Evolutionary conservation across 176 grass and related monocot species (phyloP).

Genomic region (Saccharum spontaneum): DNA sequence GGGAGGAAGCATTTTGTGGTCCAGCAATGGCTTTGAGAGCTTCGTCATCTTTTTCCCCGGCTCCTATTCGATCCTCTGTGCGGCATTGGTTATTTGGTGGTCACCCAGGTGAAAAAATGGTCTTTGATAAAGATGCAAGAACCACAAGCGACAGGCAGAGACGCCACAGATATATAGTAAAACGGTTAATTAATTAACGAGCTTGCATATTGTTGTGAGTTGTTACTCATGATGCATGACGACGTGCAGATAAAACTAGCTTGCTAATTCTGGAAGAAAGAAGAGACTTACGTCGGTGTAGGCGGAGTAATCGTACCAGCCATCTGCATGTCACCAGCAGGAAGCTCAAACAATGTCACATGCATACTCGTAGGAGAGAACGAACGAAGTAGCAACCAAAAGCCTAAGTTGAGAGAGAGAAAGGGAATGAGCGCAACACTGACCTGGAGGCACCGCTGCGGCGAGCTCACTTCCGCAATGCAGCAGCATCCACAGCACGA

Average conservation of each 20-base stretch:
- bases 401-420: no score
- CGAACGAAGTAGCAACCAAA: no score
- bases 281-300: slow-evolving; percentile 60
- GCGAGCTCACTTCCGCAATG: slow-evolving; percentile 31
- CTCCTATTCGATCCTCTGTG: neutral
- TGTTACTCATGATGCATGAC: neutral
- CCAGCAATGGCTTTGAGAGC: slow-evolving; percentile 15
- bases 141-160: neutral
- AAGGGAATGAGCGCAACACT: neutral
- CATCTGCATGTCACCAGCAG: slow-evolving; percentile 33
- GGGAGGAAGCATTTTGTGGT: slow-evolving; percentile 28
- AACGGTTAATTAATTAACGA: neutral
- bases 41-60: slow-evolving; percentile 23
- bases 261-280: neutral
- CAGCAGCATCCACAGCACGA: slow-evolving; percentile 37
- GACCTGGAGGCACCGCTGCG: slow-evolving; percentile 47
- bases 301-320: slow-evolving; percentile 61
- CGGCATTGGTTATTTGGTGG: slow-evolving; percentile 20
- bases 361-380: neutral
- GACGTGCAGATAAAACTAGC: neutral
- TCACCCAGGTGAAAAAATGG: neutral
- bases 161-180: neutral
- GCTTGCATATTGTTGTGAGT: neutral
- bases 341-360: slow-evolving; percentile 15
- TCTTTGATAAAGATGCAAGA: slow-evolving; percentile 24